Evolutionary conservation across 208 protist genomes (phyloP).

Genomic region (Wallacemonas sp.): DNA sequence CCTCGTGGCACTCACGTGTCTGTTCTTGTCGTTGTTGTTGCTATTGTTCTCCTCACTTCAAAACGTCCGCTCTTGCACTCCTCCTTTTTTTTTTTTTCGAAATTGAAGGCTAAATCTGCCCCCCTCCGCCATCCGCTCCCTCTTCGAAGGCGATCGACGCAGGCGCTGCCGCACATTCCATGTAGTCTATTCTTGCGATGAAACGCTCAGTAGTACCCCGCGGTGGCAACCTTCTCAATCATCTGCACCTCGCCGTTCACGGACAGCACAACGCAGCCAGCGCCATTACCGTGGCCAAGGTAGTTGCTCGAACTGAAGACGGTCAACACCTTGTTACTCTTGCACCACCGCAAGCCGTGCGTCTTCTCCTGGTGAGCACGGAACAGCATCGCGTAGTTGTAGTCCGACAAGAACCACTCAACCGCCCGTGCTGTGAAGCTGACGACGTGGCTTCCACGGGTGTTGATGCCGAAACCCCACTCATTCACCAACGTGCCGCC

Average conservation of each 20-base stretch:
- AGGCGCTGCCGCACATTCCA: no score
- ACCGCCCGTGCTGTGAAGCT: constrained; percentile 69
- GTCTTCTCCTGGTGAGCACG: constrained; percentile 82
- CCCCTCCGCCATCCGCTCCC: no score
- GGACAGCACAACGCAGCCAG: constrained; percentile 62
- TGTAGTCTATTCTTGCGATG: no score
- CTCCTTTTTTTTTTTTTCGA: no score
- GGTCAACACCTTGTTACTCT: constrained; percentile 77
- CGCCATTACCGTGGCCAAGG: constrained; percentile 75
- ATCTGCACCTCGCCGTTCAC: constrained; percentile 65
- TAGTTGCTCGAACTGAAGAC: constrained; percentile 87
- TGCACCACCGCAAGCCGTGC: constrained; percentile 68
- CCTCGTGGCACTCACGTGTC: no score
- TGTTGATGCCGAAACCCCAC: constrained; percentile 70
- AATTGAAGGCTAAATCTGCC: no score
- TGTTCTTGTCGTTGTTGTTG: no score
- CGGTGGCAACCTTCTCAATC: constrained; percentile 57
- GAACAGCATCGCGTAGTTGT: constrained; percentile 74
- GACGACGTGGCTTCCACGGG: constrained; percentile 58
- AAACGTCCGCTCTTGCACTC: no score
- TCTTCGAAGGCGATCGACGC: no score
- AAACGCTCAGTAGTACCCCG: neutral
- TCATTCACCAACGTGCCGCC: constrained; percentile 40
- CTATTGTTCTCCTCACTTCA: no score
- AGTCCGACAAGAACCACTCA: constrained; percentile 60